Conservation (phyloP, 345 rosid genomes). For the Lepidium sativum region DNA sequence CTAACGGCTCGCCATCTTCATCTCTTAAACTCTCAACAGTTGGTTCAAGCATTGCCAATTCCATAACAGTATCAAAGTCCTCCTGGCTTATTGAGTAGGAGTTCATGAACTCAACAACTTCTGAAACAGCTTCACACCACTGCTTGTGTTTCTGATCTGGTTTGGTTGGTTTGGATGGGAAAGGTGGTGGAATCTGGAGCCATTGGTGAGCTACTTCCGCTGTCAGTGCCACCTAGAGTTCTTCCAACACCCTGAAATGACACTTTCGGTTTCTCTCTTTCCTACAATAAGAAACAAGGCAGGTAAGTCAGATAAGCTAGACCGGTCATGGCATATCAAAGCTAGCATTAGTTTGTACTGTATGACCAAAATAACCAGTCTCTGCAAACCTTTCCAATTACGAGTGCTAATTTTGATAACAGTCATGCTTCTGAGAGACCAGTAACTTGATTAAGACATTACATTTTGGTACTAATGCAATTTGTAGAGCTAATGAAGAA, state of each 20-base stretch:
- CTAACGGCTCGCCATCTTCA: constrained; percentile 42
- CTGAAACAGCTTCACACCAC: too few species aligned
- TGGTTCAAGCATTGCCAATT: too few species aligned
- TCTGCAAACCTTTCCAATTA: background rate
- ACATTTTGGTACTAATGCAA: background rate
- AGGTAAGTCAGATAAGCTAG: too few species aligned
- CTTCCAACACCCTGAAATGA: constrained; percentile 95
- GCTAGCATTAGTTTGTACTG: background rate
- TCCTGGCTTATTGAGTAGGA: too few species aligned
- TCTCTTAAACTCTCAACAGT: too few species aligned
- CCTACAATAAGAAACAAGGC: constrained; percentile 39
- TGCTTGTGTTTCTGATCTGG: constrained; percentile 22
- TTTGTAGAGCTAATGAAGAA: background rate
- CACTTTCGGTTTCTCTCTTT: constrained; percentile 48
- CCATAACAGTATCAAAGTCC: too few species aligned
- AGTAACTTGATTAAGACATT: too few species aligned
- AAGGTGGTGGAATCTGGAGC: constrained; percentile 23
- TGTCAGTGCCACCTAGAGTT: constrained; percentile 59
- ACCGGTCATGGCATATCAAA: background rate
- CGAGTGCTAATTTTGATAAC: background rate
- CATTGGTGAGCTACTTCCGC: constrained; percentile 11
- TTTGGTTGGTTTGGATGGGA: constrained; percentile 31
- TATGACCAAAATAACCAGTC: background rate
- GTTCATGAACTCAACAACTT: too few species aligned
- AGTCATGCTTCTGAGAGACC: constrained; percentile 34